Evolutionary conservation across 2,329 filamentous ascomycete species (phyloP).

Genomic region (Aspergillus quadricinctus): DNA sequence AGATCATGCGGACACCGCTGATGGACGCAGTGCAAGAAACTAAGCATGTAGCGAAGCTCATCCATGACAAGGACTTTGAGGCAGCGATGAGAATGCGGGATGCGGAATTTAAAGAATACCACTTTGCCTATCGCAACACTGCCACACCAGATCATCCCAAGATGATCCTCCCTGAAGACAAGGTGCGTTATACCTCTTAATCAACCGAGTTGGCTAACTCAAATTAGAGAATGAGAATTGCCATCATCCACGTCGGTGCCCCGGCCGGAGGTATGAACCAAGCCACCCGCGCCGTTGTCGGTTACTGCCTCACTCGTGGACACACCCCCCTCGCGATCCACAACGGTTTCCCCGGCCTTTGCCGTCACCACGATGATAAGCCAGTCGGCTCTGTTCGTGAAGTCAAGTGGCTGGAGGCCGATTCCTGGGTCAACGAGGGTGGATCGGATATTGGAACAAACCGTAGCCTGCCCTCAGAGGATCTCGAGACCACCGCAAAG

Average conservation of each 20-base stretch:
- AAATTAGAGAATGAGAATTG: constrained; percentile 76
- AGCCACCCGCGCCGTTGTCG: constrained; percentile 85
- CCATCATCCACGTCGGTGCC: constrained; percentile 94
- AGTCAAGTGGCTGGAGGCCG: constrained; percentile 89
- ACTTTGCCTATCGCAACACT: constrained; percentile 84
- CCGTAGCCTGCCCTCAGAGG: constrained; percentile 82
- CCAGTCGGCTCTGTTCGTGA: constrained; percentile 78
- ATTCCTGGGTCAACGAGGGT: constrained; percentile 92
- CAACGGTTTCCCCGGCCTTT: constrained; percentile 93
- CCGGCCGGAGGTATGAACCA: constrained; percentile 98
- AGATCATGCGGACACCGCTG: constrained; percentile 85
- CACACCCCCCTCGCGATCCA: constrained; percentile 90
- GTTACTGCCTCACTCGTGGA: constrained; percentile 87
- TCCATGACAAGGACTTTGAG: constrained; percentile 80
- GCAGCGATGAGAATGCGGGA: constrained; percentile 84
- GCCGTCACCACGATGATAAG: constrained; percentile 80
- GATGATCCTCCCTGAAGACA: constrained; percentile 63
- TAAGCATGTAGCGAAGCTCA: constrained; percentile 75
- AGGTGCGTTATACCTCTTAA: constrained; percentile 48
- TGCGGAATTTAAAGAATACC: constrained; percentile 90
- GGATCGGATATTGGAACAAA: constrained; percentile 98
- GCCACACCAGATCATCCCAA: constrained; percentile 73
- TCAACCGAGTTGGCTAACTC: constrained; percentile 22
- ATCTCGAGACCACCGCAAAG: constrained; percentile 75
- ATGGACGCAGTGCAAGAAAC: constrained; percentile 86